A percentile compares a stretch with the other conserved stretches of the same genome.
Conservation (phyloP, 2,329 filamentous ascomycete genomes). For the Cladosporium halotolerans region DNA sequence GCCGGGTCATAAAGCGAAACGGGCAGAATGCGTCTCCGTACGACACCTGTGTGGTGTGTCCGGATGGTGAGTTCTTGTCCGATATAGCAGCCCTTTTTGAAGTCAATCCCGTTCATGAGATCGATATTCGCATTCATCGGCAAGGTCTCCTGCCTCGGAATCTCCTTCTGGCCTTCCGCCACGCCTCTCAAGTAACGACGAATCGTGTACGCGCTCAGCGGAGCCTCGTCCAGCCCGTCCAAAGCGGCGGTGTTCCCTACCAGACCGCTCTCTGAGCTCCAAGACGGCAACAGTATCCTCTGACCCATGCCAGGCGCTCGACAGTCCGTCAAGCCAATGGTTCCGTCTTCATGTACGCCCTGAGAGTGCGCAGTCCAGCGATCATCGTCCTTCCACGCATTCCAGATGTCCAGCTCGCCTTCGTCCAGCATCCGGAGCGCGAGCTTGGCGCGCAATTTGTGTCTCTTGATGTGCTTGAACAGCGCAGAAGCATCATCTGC, state of each 20-base stretch:
- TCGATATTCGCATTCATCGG: conserved; percentile 90
- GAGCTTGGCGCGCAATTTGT: conserved; percentile 80
- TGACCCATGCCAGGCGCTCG: conserved; percentile 33
- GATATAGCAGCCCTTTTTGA: conserved; percentile 93
- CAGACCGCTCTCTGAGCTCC: conserved; percentile 21
- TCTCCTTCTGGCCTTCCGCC: conserved; percentile 76
- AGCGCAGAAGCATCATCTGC: conserved; percentile 56
- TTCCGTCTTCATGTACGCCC: conserved; percentile 14
- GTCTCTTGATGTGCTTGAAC: conserved; percentile 69
- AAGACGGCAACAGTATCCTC: conserved; percentile 25
- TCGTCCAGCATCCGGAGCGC: conserved; percentile 58
- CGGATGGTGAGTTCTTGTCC: conserved; percentile 95
- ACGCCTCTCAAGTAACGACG: conserved; percentile 75
- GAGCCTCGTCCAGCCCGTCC: conserved; percentile 37
- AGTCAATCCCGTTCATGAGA: conserved; percentile 77
- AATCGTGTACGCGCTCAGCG: conserved; percentile 56
- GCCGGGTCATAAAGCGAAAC: conserved; percentile 61
- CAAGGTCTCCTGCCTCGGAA: conserved; percentile 63
- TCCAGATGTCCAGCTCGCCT: conserved; percentile 64
- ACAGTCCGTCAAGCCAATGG: conserved; percentile 36
- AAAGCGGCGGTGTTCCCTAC: conserved; percentile 14
- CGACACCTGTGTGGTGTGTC: conserved; percentile 88
- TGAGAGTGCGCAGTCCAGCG: conserved; percentile 29
- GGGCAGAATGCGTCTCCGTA: conserved; percentile 82
- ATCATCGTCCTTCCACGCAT: conserved; percentile 60